Base-by-base conservation (phyloP, 1,139 yeast genomes). In the Pichia sp. region DNA sequence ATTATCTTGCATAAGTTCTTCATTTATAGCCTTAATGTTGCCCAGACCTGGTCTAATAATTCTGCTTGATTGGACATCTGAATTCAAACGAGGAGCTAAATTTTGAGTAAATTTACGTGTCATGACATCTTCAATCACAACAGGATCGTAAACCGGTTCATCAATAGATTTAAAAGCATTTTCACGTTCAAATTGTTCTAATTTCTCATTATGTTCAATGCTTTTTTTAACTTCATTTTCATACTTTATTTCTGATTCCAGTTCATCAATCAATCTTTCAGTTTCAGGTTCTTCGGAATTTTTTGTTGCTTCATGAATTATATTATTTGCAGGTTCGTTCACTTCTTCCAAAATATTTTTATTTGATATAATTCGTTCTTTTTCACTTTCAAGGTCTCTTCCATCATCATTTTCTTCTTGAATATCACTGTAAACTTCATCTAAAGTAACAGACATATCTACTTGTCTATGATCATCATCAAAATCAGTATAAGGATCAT, bases 221-320 rank as follows among this genome's bases (percentile, higher is more conserved):
- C 59, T 57, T 32, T 54, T 51, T 39, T 51, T 51, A 30, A 52
- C 39, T 25, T 56, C 51, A 44, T 58, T 55, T 38, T 52, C 55
- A 49, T 60, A 55, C 23, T 58, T 45, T 33, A 56, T 58, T 39
- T 59, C 63, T 33, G 54, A 49, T 38, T 53, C 65, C 39, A 62
- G 43, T 36, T 57, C 55, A 22, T 42, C 51, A 26, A 51, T 37
- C 26, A 55, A 51, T 22, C 51, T 51, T 20, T 48, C 51, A 24
- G 40, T 16, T 22, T 11, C 22, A 7, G 12, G n/a, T n/a, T 10
- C 35, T 12, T n/a, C n/a, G n/a, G n/a, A n/a, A n/a, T n/a, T n/a
- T n/a, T n/a, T n/a, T n/a, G n/a, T n/a, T n/a, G 6, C 8, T 31
- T 32, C 11, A 25, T 28, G 9, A 32, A 22, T 22, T 4, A 20